phyloP scores from a whole-genome alignment of 2,329 filamentous ascomycete species.

The Lasiodiplodia gonubiensis region DNA sequence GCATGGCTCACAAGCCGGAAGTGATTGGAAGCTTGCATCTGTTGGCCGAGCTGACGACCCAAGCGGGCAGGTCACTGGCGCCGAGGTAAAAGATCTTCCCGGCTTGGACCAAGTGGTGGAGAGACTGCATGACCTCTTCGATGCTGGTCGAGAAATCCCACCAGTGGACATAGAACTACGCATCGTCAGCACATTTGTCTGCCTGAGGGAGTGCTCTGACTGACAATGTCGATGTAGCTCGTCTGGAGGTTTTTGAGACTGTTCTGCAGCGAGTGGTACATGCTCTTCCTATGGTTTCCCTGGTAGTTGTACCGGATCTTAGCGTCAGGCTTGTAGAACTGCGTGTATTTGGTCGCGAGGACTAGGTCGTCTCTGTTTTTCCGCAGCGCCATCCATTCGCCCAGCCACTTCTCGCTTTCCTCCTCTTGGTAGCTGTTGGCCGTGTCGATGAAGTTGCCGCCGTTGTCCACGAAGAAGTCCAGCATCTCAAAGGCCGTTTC shows the following conservation, averaged over 20 bases:
- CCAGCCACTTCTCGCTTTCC: constrained; percentile 56
- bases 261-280: constrained; percentile 46
- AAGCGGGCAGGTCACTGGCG: constrained; percentile 47
- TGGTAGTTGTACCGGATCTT: constrained; percentile 35
- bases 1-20: not conserved
- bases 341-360: constrained; percentile 61
- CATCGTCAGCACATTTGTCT: constrained; percentile 24
- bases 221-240: constrained; percentile 46
- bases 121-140: constrained; percentile 46
- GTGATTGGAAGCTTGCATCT: constrained; percentile 35
- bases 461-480: constrained; percentile 68
- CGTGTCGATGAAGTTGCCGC: constrained; percentile 72
- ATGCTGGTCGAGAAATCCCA: constrained; percentile 48
- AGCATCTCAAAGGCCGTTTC: constrained; percentile 66
- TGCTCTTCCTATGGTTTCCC: constrained; percentile 39
- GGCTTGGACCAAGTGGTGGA: constrained; percentile 42
- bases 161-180: constrained; percentile 47
- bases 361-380: constrained; percentile 58
- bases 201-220: constrained; percentile 14
- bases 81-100: constrained; percentile 50
- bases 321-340: constrained; percentile 34
- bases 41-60: constrained; percentile 55
- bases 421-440: constrained; percentile 56
- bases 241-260: constrained; percentile 51
- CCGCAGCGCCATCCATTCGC: constrained; percentile 57